Evolutionary conservation across 768 basidiomycete species (phyloP).

Genomic region (Hirschioporus abietinus): DNA sequence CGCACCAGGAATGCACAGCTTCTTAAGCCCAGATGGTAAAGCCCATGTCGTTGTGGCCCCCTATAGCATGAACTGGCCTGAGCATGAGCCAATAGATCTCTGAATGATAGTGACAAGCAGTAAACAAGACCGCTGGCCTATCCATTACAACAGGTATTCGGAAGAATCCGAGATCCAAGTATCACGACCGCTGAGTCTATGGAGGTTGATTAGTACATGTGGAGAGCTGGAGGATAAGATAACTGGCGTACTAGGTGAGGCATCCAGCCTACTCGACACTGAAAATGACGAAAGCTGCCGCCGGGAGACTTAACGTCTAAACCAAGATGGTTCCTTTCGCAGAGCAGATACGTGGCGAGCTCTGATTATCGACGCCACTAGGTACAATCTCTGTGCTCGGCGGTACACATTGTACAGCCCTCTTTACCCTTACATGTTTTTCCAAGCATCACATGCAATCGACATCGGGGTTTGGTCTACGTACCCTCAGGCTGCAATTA

Average conservation of each 20-base stretch:
- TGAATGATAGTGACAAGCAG: neutral
- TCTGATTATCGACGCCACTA: neutral
- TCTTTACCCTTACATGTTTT: too few species aligned
- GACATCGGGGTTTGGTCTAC: too few species aligned
- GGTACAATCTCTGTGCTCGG: too few species aligned
- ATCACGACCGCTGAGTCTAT: neutral
- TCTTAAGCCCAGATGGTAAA: neutral
- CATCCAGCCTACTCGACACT: neutral
- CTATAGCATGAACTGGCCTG: neutral
- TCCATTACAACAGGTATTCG: neutral
- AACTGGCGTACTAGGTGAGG: neutral
- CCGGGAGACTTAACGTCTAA: neutral
- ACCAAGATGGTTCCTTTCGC: neutral
- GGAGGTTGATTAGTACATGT: neutral
- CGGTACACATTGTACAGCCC: too few species aligned
- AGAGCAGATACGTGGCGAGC: neutral
- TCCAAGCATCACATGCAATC: too few species aligned
- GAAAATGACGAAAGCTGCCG: neutral
- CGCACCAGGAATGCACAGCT: neutral
- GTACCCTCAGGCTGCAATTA: too few species aligned
- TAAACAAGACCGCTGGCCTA: neutral
- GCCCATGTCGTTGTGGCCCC: neutral
- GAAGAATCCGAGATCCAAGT: neutral
- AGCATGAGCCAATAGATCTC: neutral
- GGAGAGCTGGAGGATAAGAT: too few species aligned